Evolutionary conservation across 495 filamentous ascomycete genomes (phyloP).

Genomic region (Aspergillus cavernicola): DNA sequence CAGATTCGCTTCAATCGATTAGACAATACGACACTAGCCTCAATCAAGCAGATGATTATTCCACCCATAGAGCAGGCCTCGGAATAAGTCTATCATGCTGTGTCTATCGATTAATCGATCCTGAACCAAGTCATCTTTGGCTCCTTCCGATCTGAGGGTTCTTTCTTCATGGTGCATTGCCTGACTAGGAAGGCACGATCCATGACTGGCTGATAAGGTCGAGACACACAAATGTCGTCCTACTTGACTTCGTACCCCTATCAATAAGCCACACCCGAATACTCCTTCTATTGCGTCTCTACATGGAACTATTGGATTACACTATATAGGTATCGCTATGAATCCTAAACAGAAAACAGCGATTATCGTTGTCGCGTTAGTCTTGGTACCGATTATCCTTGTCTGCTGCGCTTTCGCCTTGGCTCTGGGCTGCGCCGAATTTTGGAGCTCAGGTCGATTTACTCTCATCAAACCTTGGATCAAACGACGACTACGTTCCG

Average conservation of each 20-base stretch:
- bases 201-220: background rate
- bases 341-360: constrained; percentile 33
- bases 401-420: constrained; percentile 41
- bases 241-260: background rate
- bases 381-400: constrained; percentile 53
- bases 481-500: constrained; percentile 7
- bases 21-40: constrained; percentile 55
- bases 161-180: background rate
- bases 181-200: background rate
- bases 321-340: constrained; percentile 22
- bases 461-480: constrained; percentile 11
- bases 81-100: no score
- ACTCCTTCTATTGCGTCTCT: constrained; percentile 5
- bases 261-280: background rate
- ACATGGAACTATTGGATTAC: constrained; percentile 6
- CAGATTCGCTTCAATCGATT: constrained; percentile 69
- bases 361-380: constrained; percentile 45
- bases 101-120: no score
- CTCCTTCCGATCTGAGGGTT: background rate
- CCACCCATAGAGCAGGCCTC: constrained; percentile 43
- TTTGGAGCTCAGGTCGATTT: constrained; percentile 27
- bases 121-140: no score
- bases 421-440: constrained; percentile 43
- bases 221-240: background rate
- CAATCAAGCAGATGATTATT: constrained; percentile 57